Evolutionary conservation across 192 early-diverging fungal species (phyloP).

Genomic region (Lobulomyces angularis): DNA sequence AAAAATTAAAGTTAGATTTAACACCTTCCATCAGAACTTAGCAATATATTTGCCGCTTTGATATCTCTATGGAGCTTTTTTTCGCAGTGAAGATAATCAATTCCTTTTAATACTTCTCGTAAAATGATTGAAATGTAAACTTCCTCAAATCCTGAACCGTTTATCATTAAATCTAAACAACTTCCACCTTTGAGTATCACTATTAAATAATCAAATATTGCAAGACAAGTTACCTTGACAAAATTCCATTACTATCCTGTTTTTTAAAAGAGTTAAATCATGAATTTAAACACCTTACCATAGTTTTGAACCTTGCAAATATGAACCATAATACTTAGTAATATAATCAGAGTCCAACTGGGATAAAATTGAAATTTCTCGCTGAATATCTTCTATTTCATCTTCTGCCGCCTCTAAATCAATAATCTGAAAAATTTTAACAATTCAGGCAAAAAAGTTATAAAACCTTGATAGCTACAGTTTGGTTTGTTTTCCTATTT

Average conservation of each 20-base stretch:
- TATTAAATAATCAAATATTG: too few species aligned
- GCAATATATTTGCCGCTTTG: slow-evolving; percentile 49
- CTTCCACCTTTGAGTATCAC: slow-evolving; percentile 88
- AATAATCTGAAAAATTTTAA: not conserved
- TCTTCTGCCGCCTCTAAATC: slow-evolving; percentile 63
- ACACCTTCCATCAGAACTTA: too few species aligned
- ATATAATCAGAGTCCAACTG: slow-evolving; percentile 82
- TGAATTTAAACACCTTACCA: too few species aligned
- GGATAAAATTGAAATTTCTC: slow-evolving; percentile 90
- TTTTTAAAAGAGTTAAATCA: too few species aligned
- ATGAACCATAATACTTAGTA: slow-evolving; percentile 85
- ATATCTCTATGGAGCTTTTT: slow-evolving; percentile 74
- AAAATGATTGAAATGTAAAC: slow-evolving; percentile 85
- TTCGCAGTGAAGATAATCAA: slow-evolving; percentile 86
- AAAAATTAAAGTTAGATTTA: slow-evolving; percentile 82
- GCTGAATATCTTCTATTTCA: slow-evolving; percentile 97
- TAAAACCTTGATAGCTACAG: slow-evolving; percentile 95
- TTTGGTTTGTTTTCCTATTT: slow-evolving; percentile 48
- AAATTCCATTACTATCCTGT: slow-evolving; percentile 99
- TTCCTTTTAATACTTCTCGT: slow-evolving; percentile 72
- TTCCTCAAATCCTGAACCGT: slow-evolving; percentile 63
- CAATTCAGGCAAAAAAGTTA: slow-evolving; percentile 60
- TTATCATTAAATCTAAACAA: slow-evolving; percentile 73
- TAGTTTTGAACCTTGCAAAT: slow-evolving; percentile 71
- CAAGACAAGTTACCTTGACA: too few species aligned